phyloP scores from a whole-genome alignment of 768 basidiomycete species.

The Boletus rex-veris region DNA sequence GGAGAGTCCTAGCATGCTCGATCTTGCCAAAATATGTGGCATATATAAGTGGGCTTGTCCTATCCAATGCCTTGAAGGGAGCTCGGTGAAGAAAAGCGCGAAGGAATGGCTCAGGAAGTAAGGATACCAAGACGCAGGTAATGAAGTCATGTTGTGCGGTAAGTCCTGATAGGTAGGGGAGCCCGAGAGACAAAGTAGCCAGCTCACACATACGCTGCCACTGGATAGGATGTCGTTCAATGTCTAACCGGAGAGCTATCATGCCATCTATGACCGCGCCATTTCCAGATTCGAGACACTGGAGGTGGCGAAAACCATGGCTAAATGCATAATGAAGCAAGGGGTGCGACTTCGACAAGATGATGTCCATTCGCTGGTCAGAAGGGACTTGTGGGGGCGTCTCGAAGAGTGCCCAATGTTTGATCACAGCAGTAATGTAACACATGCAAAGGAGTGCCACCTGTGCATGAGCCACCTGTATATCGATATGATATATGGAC shows the following conservation, averaged over 20 bases:
- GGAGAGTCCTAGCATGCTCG: neutral
- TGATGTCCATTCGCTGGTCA: neutral
- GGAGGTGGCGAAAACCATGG: neutral
- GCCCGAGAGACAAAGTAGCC: neutral
- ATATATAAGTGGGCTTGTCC: slow-evolving; percentile 13
- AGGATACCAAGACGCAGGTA: neutral
- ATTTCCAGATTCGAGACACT: neutral
- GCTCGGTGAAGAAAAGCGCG: neutral
- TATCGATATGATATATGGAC: neutral
- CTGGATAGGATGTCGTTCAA: neutral
- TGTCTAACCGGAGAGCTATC: neutral
- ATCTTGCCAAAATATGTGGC: slow-evolving; percentile 1
- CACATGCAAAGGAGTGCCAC: slow-evolving; percentile 1
- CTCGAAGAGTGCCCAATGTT: neutral
- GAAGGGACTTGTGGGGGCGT: neutral
- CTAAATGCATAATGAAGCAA: neutral
- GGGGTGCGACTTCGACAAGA: neutral
- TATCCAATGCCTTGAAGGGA: neutral
- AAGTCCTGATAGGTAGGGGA: neutral
- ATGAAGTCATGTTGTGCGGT: neutral
- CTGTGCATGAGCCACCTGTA: neutral
- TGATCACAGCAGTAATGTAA: neutral
- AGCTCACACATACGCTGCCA: neutral
- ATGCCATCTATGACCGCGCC: neutral
- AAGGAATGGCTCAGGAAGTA: neutral